Evolutionary conservation across 805 yeast species (phyloP).

Genomic region (Starmerella cellae): DNA sequence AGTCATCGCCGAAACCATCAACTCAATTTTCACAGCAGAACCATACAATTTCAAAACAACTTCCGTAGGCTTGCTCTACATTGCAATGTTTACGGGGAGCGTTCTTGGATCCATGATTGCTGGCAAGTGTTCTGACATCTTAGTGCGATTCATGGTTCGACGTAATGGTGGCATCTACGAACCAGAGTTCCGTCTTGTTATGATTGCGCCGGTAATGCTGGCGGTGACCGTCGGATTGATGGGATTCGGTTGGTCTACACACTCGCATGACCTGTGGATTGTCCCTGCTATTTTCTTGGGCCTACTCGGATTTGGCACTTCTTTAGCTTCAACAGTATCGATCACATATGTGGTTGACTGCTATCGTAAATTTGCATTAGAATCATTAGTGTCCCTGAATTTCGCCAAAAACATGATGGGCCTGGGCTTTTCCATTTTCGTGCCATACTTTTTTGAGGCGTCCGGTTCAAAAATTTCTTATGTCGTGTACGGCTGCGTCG

Average conservation of each 20-base stretch:
- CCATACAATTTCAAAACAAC: conserved; percentile 38
- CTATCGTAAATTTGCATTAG: conserved; percentile 45
- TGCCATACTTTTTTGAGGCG: conserved; percentile 33
- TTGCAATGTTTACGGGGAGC: conserved; percentile 47
- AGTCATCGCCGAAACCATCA: conserved; percentile 44
- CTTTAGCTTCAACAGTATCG: conserved; percentile 48
- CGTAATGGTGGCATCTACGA: conserved; percentile 44
- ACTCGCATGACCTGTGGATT: conserved; percentile 37
- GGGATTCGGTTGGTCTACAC: conserved; percentile 52
- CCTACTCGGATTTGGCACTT: conserved; percentile 45
- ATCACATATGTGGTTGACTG: conserved; percentile 48
- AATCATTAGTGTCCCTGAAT: conserved; percentile 44
- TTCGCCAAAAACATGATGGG: conserved; percentile 43
- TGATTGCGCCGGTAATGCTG: conserved; percentile 39
- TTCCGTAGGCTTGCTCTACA: conserved; percentile 40
- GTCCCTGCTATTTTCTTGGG: conserved; percentile 48
- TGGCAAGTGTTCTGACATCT: conserved; percentile 38
- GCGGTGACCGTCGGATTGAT: conserved; percentile 38
- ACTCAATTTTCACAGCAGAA: conserved; percentile 34
- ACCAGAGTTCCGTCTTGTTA: conserved; percentile 46
- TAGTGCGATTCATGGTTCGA: conserved; percentile 35
- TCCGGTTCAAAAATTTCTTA: conserved; percentile 37
- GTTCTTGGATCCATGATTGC: conserved; percentile 42
- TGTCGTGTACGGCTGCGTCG: conserved; percentile 40
- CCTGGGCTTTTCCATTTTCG: conserved; percentile 44